Evolutionary conservation across 768 basidiomycete species (phyloP), one percentile per base, ranked within the genome.

Genomic region (Rhizopogon vinicolor): DNA sequence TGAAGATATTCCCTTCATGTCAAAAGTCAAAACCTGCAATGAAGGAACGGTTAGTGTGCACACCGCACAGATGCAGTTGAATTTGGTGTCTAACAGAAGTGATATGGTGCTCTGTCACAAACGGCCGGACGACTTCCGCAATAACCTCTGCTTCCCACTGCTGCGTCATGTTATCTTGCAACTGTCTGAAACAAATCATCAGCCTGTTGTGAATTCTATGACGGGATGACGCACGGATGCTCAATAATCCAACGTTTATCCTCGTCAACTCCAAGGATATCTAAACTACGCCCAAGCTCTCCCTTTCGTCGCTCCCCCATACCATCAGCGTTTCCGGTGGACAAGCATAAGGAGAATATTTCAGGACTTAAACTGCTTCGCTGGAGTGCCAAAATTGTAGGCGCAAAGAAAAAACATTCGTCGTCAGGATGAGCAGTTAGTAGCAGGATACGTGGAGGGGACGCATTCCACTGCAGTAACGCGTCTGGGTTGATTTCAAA

Each of bases 341-440:
- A 93, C 52, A 98, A 65, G 56, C 91, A 93, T 16, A 95, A 65
- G 0, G 82, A 88, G 59, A 74, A 81, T 0, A 89, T 65, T 19
- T 79, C 71, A 18, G 66, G 60, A 2, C 58, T 53, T 22, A 51
- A 45, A 40, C 57, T 52, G 40, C 58, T 35, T 35, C 64, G 56
- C 41, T 44, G 59, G 33, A 94, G 75, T 2, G 80, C 76, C 33
- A 86, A 72, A 13, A 96, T 68, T 0, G 91, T 93, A 0, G 94
- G 94, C 3, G 86, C 85, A 68, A 98, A 98, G 78, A 98, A 98
- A 79, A 95, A 82, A 67, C 85, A 86, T 73, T 97, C 94, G 67
- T 98, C 94, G 66, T 97, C 94, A 2, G 94, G 94, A 66, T 98
- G 94, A 28, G 94, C 93, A 0, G 94, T 96, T 44, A 98, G 69